Evolutionary conservation across 352 stramenopile species (phyloP).

Genomic region (Phytopythium boreale): DNA sequence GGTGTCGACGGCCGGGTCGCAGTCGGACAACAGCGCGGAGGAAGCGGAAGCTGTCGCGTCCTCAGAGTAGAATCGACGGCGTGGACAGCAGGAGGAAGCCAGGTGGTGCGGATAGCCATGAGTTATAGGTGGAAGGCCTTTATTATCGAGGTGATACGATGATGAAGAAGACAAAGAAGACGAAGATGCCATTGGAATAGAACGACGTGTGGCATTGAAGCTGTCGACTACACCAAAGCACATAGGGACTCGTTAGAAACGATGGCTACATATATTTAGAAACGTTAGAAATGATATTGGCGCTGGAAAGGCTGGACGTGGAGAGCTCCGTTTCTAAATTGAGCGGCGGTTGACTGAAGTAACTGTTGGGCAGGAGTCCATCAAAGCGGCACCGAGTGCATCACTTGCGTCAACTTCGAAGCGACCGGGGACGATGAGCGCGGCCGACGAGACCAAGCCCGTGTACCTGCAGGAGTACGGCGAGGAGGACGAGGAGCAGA

Average conservation of each 20-base stretch:
- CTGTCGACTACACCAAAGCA: too few relatives aligned
- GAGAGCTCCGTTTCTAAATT: constrained; percentile 2
- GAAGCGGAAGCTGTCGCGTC: neutral
- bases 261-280: neutral
- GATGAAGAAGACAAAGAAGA: neutral
- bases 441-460: constrained; percentile 17
- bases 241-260: neutral
- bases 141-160: neutral
- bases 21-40: neutral
- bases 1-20: constrained; percentile 8
- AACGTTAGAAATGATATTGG: neutral
- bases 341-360: too few relatives aligned
- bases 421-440: neutral
- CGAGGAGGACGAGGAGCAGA: constrained; percentile 35
- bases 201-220: neutral
- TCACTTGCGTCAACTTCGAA: too few relatives aligned
- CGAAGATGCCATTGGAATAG: neutral
- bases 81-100: constrained; percentile 2
- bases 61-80: constrained; percentile 12
- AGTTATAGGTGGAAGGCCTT: neutral
- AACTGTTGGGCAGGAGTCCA: neutral
- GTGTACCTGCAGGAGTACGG: constrained; percentile 18
- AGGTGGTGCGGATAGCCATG: neutral
- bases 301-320: neutral
- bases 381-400: neutral